phyloP scores from a whole-genome alignment of 768 basidiomycete species.

The Sarcomyxa edulis region DNA sequence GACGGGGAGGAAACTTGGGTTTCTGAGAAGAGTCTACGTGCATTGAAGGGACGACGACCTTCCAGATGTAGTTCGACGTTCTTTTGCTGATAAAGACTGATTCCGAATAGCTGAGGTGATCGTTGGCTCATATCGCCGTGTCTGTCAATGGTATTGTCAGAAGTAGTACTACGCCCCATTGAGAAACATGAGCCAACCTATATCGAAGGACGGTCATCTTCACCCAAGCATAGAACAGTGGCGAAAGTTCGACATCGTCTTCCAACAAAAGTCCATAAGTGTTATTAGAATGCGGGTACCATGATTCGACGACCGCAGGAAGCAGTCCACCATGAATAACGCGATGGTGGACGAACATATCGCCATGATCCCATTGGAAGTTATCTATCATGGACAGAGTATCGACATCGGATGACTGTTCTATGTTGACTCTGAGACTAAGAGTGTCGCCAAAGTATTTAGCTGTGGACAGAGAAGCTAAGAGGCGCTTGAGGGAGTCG shows the following conservation, averaged over 20 bases:
- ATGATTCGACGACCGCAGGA: slow-evolving; percentile 82
- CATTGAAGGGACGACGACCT: slow-evolving; percentile 65
- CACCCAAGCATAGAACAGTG: slow-evolving; percentile 80
- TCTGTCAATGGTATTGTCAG: slow-evolving; percentile 28
- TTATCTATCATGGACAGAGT: slow-evolving; percentile 49
- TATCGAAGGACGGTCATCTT: slow-evolving; percentile 80
- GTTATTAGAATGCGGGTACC: slow-evolving; percentile 74
- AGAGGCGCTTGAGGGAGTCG: slow-evolving; percentile 59
- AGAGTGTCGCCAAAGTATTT: slow-evolving; percentile 67
- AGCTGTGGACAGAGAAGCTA: slow-evolving; percentile 52
- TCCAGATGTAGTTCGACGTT: slow-evolving; percentile 65
- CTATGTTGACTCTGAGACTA: slow-evolving; percentile 66
- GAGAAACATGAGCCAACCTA: slow-evolving; percentile 33
- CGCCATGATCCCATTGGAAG: slow-evolving; percentile 58
- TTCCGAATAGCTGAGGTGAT: slow-evolving; percentile 59
- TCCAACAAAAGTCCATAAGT: slow-evolving; percentile 78
- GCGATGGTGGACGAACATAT: slow-evolving; percentile 59
- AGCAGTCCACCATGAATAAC: slow-evolving; percentile 77
- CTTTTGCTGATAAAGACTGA: slow-evolving; percentile 86
- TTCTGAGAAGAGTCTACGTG: slow-evolving; percentile 49
- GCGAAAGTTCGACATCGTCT: slow-evolving; percentile 83
- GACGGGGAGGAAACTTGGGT: slow-evolving; percentile 33
- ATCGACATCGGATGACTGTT: slow-evolving; percentile 62
- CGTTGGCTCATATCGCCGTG: slow-evolving; percentile 41
- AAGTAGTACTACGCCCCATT: neutral